Percentiles rank a stretch among this genome's conserved stretches.
phyloP scores from a whole-genome alignment of 2,329 filamentous ascomycete genomes.

The Epichloe typhina region DNA sequence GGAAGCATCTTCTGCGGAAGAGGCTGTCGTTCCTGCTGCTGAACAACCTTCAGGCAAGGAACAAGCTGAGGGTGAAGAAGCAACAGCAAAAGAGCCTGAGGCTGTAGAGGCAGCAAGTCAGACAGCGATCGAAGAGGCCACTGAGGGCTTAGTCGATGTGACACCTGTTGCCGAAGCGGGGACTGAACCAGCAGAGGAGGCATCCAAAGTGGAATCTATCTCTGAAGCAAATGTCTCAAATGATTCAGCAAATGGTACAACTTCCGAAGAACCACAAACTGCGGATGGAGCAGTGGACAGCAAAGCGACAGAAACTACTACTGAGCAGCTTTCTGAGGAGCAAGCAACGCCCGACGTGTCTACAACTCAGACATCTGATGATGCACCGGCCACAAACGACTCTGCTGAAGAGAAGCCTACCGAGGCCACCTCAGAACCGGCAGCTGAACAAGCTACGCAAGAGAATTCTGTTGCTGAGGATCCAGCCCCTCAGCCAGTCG shows the following conservation, averaged over 20 bases:
- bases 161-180: not conserved
- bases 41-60: not conserved
- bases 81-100: not conserved
- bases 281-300: not conserved
- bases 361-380: not conserved
- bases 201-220: not conserved
- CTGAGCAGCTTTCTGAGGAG: not conserved
- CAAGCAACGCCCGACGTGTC: not conserved
- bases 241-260: not conserved
- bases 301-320: not conserved
- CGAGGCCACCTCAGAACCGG: not conserved
- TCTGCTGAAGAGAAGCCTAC: not conserved
- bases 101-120: not conserved
- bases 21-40: not conserved
- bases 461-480: not conserved
- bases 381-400: not conserved
- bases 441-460: conserved; percentile 1
- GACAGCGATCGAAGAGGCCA: not conserved
- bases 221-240: not conserved
- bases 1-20: not conserved
- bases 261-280: not conserved
- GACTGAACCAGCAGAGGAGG: not conserved
- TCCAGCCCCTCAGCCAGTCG: not conserved
- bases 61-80: not conserved
- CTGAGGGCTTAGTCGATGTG: not conserved